Percentiles rank a stretch among this genome's conserved stretches.
phyloP scores from a whole-genome alignment of 1,284 basidiomycete species.

The Cutaneotrichosporon mucoides region DNA sequence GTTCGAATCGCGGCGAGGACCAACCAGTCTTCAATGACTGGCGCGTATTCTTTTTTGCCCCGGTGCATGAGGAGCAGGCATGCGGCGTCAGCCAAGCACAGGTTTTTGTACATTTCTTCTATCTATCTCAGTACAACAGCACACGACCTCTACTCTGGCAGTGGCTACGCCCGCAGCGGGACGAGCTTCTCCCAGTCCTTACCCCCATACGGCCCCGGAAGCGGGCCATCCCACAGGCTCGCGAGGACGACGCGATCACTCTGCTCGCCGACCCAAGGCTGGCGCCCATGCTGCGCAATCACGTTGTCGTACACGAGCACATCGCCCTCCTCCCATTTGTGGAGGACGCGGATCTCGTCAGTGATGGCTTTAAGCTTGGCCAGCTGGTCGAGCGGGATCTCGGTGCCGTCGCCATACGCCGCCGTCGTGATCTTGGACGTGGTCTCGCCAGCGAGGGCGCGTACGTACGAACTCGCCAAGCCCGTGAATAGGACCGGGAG shows the following conservation, averaged over 20 bases:
- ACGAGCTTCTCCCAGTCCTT: constrained; percentile 11
- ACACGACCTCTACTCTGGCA: neutral
- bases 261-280: constrained; percentile 15
- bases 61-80: no score
- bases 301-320: constrained; percentile 18
- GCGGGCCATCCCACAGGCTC: constrained; percentile 8
- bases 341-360: constrained; percentile 16
- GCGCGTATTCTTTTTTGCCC: no score
- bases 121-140: no score
- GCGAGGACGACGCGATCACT: constrained; percentile 12
- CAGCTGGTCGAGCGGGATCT: constrained; percentile 15
- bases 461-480: constrained; percentile 9
- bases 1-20: no score
- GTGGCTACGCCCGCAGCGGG: constrained; percentile 5
- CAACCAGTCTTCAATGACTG: no score
- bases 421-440: constrained; percentile 1
- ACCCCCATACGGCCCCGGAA: constrained; percentile 9
- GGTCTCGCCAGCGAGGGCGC: constrained; percentile 3
- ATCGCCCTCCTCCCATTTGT: constrained; percentile 17
- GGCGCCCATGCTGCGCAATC: constrained; percentile 14
- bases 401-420: constrained; percentile 18
- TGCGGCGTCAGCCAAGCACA: no score
- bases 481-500: constrained; percentile 13
- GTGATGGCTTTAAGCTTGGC: constrained; percentile 15
- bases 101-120: no score